Conservation (phyloP, 768 basidiomycete genomes). For the Terana coerulea region DNA sequence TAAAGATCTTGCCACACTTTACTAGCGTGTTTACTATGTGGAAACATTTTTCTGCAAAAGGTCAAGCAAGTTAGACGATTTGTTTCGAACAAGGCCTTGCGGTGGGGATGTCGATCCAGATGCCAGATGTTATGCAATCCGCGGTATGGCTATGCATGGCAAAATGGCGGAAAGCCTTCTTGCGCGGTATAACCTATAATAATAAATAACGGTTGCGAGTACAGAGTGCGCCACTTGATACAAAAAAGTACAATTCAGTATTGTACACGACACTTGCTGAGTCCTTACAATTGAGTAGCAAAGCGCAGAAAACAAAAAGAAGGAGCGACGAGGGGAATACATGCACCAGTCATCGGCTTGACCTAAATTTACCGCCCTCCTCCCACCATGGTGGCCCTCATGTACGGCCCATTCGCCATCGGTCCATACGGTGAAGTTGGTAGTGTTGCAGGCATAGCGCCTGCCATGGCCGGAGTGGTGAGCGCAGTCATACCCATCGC, state of each 20-base stretch:
- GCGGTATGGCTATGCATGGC: too few species aligned
- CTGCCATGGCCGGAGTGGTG: conserved; percentile 35
- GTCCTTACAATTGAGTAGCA: background rate
- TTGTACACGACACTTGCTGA: conserved; percentile 7
- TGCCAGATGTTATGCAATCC: too few species aligned
- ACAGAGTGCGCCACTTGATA: conserved; percentile 9
- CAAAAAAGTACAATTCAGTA: conserved; percentile 7
- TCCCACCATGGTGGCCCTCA: conserved; percentile 52
- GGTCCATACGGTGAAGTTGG: conserved; percentile 56
- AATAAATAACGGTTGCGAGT: background rate
- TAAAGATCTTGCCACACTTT: too few species aligned
- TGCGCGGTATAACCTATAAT: too few species aligned
- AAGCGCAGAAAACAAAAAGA: conserved; percentile 10
- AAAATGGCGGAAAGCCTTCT: too few species aligned
- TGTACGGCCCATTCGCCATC: conserved; percentile 60
- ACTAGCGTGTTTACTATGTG: too few species aligned
- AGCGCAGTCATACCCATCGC: conserved; percentile 46
- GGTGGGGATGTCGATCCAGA: too few species aligned
- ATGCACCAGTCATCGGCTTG: background rate
- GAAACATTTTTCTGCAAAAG: too few species aligned
- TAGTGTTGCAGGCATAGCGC: conserved; percentile 41
- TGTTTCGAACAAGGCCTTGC: too few species aligned
- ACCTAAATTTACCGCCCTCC: conserved; percentile 22
- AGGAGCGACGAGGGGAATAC: conserved; percentile 8
- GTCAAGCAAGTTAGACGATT: too few species aligned